These are phyloP conservation scores for Bipolaris zeicola DNA, from an alignment of 2,329 filamentous ascomycete genomes.

Conservation along the genomic window DNA sequence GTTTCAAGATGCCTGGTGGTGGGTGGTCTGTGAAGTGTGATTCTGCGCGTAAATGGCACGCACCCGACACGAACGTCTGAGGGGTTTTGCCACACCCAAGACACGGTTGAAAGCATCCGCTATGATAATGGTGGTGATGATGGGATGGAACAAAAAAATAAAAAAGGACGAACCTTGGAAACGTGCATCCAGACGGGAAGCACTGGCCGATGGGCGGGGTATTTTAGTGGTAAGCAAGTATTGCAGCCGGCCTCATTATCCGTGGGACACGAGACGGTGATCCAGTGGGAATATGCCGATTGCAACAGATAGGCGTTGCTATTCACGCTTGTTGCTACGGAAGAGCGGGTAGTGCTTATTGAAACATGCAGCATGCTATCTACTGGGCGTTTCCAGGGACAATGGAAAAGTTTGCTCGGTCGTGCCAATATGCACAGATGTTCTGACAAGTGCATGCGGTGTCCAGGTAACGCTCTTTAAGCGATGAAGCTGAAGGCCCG, in stretches of 20 bases:
- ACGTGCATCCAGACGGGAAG: slow-evolving; percentile 21
- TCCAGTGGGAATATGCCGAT: slow-evolving; percentile 17
- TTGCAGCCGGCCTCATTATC: slow-evolving; percentile 26
- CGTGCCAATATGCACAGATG: slow-evolving; percentile 32
- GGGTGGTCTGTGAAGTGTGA: slow-evolving; percentile 10
- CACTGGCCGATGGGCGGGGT: slow-evolving; percentile 32
- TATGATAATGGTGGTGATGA: slow-evolving; percentile 19
- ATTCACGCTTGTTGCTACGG: slow-evolving; percentile 15
- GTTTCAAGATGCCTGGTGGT: slow-evolving; percentile 12
- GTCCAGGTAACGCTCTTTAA: slow-evolving; percentile 30
- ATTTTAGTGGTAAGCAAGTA: slow-evolving; percentile 22
- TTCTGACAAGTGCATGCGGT: slow-evolving; percentile 34
- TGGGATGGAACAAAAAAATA: slow-evolving; percentile 21
- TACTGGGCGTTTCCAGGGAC: slow-evolving; percentile 28
- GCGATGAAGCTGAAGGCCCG: slow-evolving; percentile 27
- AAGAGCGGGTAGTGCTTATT: slow-evolving; percentile 26
- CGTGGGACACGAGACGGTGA: slow-evolving; percentile 23
- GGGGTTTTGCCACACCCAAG: slow-evolving; percentile 11
- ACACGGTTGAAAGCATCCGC: slow-evolving; percentile 13
- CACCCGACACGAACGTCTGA: slow-evolving; percentile 14
- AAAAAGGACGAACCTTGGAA: slow-evolving; percentile 23
- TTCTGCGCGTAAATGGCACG: slow-evolving; percentile 15
- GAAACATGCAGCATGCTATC: slow-evolving; percentile 33
- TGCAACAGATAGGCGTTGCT: slow-evolving; percentile 11
- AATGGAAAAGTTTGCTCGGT: slow-evolving; percentile 41